Evolutionary conservation across 257 asterid species (phyloP).

Genomic region (Nicotiana knightiana): DNA sequence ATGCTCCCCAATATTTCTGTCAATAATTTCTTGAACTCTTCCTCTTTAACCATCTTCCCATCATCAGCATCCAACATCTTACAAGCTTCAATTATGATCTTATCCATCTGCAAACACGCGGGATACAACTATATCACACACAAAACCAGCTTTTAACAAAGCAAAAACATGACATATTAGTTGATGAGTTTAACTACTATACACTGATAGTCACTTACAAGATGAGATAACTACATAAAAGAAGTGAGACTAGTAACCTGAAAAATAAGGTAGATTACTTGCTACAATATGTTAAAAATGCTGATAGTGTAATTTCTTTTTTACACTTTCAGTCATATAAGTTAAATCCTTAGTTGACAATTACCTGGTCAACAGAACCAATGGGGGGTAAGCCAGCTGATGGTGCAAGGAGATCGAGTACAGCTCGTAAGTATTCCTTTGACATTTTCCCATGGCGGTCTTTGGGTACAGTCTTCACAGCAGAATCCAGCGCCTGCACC

Average conservation of each 20-base stretch:
- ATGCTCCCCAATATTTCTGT: constrained; percentile 64
- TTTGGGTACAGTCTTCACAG: constrained; percentile 41
- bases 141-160: not conserved
- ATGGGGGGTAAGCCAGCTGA: constrained; percentile 85
- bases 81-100: constrained; percentile 43
- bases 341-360: not conserved
- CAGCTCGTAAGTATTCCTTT: constrained; percentile 52
- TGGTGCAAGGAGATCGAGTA: constrained; percentile 68
- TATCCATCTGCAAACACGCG: constrained; percentile 52
- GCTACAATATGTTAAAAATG: not conserved
- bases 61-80: constrained; percentile 58
- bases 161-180: not conserved
- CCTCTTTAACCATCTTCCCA: constrained; percentile 65
- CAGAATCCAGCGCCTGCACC: constrained; percentile 59
- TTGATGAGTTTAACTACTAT: not conserved
- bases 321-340: not conserved
- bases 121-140: not conserved
- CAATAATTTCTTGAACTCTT: constrained; percentile 77
- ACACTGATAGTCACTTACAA: not conserved
- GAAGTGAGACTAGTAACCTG: not conserved
- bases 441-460: constrained; percentile 68
- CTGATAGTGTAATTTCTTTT: not conserved
- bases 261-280: not conserved
- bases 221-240: not conserved
- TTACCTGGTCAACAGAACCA: constrained; percentile 74